Evolutionary conservation across 148 eudicot species (phyloP).

Genomic region (Nepenthes gracilis): DNA sequence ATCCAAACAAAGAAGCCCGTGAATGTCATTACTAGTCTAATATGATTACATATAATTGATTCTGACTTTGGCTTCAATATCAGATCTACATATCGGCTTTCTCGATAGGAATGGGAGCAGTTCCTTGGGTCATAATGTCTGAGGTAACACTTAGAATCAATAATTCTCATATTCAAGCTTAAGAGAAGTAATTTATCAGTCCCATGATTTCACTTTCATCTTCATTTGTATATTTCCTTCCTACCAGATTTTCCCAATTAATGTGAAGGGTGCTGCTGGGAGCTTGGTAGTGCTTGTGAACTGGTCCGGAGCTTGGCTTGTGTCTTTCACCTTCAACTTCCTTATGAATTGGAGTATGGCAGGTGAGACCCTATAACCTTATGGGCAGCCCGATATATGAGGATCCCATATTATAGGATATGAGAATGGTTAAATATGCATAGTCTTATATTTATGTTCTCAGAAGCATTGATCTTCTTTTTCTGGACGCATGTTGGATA

Average conservation of each 20-base stretch:
- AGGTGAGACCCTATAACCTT: slow-evolving; percentile 21
- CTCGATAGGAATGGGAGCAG: slow-evolving; percentile 78
- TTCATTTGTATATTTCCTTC: not conserved
- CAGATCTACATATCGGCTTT: slow-evolving; percentile 58
- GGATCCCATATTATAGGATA: no score
- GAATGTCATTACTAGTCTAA: not conserved
- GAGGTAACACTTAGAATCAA: slow-evolving; percentile 4
- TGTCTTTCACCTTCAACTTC: slow-evolving; percentile 80
- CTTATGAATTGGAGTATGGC: slow-evolving; percentile 70
- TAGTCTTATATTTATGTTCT: no score
- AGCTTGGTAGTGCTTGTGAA: slow-evolving; percentile 67
- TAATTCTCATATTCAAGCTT: not conserved
- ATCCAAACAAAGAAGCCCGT: no score
- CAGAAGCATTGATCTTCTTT: no score
- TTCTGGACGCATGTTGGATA: no score
- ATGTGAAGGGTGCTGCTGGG: slow-evolving; percentile 75
- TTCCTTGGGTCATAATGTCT: slow-evolving; percentile 75
- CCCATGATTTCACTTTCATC: not conserved
- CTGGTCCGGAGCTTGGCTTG: slow-evolving; percentile 84
- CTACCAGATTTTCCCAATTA: slow-evolving; percentile 63
- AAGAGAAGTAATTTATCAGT: not conserved
- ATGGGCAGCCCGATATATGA: no score
- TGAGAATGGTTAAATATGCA: no score
- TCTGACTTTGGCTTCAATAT: not conserved
- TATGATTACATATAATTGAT: not conserved